Evolutionary conservation across 2,329 filamentous ascomycete genomes (phyloP).

Genomic region (Rasamsonia emersonii): DNA sequence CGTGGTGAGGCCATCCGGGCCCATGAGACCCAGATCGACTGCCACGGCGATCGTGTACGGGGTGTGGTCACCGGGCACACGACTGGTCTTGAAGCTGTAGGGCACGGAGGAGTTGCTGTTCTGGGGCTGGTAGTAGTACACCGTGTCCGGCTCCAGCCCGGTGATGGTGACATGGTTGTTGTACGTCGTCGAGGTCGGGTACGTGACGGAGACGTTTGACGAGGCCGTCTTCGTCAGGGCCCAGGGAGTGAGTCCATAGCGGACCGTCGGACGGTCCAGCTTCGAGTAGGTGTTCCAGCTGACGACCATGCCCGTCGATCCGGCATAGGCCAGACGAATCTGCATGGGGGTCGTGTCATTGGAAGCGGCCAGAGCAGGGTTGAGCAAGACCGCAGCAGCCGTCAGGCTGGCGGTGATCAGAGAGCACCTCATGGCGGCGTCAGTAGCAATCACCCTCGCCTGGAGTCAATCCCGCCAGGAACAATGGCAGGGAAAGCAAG

Average conservation of each 20-base stretch:
- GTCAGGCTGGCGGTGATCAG: too few species aligned
- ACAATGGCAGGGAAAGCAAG: too few species aligned
- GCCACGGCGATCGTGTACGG: slow-evolving; percentile 14
- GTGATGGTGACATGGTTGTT: slow-evolving; percentile 18
- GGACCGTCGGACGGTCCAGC: slow-evolving; percentile 19
- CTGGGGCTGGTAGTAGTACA: slow-evolving; percentile 16
- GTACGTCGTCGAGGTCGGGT: slow-evolving; percentile 25
- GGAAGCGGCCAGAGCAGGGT: too few species aligned
- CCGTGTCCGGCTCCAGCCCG: slow-evolving; percentile 14
- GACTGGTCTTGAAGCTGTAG: slow-evolving; percentile 15
- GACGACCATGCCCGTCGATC: slow-evolving; percentile 12
- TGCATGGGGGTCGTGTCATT: slow-evolving; percentile 4
- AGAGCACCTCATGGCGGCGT: too few species aligned
- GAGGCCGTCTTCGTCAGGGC: slow-evolving; percentile 14
- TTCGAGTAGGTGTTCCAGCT: slow-evolving; percentile 28
- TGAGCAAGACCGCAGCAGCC: too few species aligned
- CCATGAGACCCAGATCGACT: slow-evolving; percentile 11
- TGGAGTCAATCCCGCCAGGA: too few species aligned
- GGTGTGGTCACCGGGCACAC: slow-evolving; percentile 12
- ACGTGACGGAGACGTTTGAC: slow-evolving; percentile 21
- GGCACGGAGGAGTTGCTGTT: slow-evolving; percentile 7
- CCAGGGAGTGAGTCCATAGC: slow-evolving; percentile 17
- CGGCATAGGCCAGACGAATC: slow-evolving; percentile 13
- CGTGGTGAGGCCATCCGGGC: slow-evolving; percentile 10
- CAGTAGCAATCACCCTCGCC: too few species aligned